A percentile compares a stretch with the other conserved stretches of the same genome.
Evolutionary conservation across 805 yeast species (phyloP).

Genomic region (Naumovozyma dairenensis): DNA sequence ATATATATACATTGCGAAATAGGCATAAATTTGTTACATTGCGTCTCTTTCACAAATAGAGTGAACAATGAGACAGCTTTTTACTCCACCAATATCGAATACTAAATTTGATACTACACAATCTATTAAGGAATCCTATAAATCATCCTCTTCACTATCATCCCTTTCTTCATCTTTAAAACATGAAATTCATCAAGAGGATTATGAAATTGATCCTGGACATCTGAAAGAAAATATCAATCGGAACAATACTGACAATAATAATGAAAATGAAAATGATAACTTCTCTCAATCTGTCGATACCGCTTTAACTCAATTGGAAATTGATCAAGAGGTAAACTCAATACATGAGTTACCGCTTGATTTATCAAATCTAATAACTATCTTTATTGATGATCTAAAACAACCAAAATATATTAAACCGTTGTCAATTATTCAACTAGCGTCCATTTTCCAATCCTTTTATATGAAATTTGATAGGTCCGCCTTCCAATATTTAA

Average conservation of each 20-base stretch:
- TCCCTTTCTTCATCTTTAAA: background rate
- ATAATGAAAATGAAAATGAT: conserved; percentile 3
- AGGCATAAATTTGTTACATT: too few species aligned
- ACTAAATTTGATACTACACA: conserved; percentile 19
- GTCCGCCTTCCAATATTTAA: conserved; percentile 21
- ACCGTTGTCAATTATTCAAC: conserved; percentile 23
- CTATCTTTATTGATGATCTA: conserved; percentile 24
- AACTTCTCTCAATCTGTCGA: background rate
- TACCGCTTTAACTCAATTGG: conserved; percentile 13
- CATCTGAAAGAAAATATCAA: conserved; percentile 1
- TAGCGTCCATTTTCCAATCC: conserved; percentile 24
- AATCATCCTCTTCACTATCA: conserved; percentile 1
- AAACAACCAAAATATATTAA: conserved; percentile 28
- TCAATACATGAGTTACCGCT: conserved; percentile 17
- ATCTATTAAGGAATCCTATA: conserved; percentile 23
- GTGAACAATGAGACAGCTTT: conserved; percentile 12
- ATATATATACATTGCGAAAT: too few species aligned
- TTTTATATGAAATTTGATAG: conserved; percentile 26
- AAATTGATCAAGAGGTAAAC: conserved; percentile 15
- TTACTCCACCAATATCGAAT: conserved; percentile 27
- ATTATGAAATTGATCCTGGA: background rate
- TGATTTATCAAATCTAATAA: conserved; percentile 20
- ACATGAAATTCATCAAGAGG: background rate
- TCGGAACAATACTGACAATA: background rate
- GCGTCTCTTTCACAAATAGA: too few species aligned